Evolutionary conservation across 306 rosid species (phyloP).

Genomic region (Trifolium pratense): DNA sequence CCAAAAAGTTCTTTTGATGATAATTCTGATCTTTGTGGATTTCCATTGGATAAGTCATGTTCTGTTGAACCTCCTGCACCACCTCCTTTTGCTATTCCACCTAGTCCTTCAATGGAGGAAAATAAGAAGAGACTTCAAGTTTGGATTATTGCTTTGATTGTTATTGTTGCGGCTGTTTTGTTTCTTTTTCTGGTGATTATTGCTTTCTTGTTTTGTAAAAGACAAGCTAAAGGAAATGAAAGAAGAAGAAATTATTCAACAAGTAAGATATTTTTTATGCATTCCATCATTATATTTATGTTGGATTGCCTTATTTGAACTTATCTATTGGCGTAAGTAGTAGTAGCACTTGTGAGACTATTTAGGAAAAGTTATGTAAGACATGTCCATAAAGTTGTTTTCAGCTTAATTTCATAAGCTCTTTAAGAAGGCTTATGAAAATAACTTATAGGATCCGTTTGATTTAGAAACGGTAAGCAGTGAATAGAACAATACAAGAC

Average conservation of each 20-base stretch:
- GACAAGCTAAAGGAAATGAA: constrained; percentile 42
- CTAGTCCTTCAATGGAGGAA: constrained; percentile 25
- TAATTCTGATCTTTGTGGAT: constrained; percentile 68
- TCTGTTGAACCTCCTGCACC: constrained; percentile 46
- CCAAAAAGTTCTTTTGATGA: constrained; percentile 52
- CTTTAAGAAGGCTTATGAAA: neutral
- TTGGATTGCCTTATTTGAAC: neutral
- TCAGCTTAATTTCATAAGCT: too few species aligned
- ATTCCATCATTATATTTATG: neutral
- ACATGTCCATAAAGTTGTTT: too few species aligned
- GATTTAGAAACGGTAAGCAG: too few species aligned
- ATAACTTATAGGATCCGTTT: too few species aligned
- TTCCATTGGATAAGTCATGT: constrained; percentile 56
- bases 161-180: constrained; percentile 41
- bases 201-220: constrained; percentile 45
- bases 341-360: neutral
- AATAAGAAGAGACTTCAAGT: constrained; percentile 39
- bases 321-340: neutral
- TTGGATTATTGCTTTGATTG: constrained; percentile 52
- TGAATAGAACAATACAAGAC: too few species aligned
- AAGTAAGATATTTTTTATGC: constrained; percentile 43
- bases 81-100: constrained; percentile 22
- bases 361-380: too few species aligned
- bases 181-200: constrained; percentile 42
- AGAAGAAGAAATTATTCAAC: constrained; percentile 41